Conservation (phyloP, 345 rosid genomes). For the Rubroshorea leprosula region DNA sequence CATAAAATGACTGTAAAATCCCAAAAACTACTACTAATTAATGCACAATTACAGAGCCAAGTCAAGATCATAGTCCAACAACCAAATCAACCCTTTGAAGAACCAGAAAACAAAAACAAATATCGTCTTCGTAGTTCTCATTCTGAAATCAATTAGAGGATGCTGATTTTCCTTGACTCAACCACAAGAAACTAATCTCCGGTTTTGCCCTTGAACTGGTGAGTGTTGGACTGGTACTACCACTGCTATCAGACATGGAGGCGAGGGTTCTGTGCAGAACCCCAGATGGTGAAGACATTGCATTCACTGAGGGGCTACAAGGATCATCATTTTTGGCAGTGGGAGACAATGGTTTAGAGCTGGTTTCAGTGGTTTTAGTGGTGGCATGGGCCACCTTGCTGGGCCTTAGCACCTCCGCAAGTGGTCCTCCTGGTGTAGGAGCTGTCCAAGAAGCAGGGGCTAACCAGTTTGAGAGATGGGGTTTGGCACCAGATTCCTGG, state of each 20-base stretch:
- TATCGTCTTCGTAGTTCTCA: background rate
- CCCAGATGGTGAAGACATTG: conserved; percentile 55
- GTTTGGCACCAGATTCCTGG: conserved; percentile 22
- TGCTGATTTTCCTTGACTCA: conserved; percentile 18
- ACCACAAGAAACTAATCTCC: conserved; percentile 33
- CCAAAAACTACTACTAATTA: background rate
- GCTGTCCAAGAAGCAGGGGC: conserved; percentile 31
- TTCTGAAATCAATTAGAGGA: background rate
- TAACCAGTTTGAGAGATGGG: conserved; percentile 33
- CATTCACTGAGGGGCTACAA: conserved; percentile 25
- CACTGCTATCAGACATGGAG: conserved; percentile 61
- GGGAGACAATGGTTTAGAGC: conserved; percentile 21
- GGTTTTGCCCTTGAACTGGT: conserved; percentile 29
- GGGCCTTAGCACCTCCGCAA: conserved; percentile 61
- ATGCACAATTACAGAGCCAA: background rate
- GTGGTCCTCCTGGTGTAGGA: conserved; percentile 63
- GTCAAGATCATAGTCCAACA: background rate
- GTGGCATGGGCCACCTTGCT: conserved; percentile 13
- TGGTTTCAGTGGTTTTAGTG: background rate
- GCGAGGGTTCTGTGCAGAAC: conserved; percentile 41
- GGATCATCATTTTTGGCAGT: conserved; percentile 17
- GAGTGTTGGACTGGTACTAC: conserved; percentile 39
- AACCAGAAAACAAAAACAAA: background rate
- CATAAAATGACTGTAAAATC: background rate
- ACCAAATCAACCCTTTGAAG: background rate